phyloP scores from a whole-genome alignment of 345 rosid species.

The Leavenworthia alabamica region DNA sequence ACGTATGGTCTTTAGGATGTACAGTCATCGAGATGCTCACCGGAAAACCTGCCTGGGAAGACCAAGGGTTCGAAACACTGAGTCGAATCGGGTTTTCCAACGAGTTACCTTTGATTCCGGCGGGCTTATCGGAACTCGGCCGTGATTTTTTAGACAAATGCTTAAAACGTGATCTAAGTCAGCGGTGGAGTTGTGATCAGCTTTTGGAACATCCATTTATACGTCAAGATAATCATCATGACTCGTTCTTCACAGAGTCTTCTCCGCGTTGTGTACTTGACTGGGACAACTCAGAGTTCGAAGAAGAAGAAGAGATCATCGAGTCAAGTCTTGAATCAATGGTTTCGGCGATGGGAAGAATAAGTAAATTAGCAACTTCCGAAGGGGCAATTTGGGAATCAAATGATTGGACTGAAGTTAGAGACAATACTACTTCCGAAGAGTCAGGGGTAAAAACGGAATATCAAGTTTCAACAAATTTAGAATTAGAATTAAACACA shows the following conservation, averaged over 20 bases:
- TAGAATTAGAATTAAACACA: conserved; percentile 17
- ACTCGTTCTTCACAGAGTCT: conserved; percentile 24
- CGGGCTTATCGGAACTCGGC: conserved; percentile 41
- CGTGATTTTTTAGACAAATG: conserved; percentile 62
- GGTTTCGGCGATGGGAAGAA: conserved; percentile 29
- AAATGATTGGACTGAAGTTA: conserved; percentile 47
- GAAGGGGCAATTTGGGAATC: conserved; percentile 52
- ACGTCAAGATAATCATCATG: conserved; percentile 14
- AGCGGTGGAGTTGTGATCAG: conserved; percentile 72
- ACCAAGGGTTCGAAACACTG: conserved; percentile 46
- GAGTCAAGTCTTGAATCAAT: conserved; percentile 1
- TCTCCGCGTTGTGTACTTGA: conserved; percentile 78
- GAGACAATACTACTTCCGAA: conserved; percentile 13
- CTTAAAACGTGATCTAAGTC: conserved; percentile 40
- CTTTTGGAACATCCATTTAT: conserved; percentile 62
- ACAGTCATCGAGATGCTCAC: conserved; percentile 70
- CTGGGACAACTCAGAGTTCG: conserved; percentile 46
- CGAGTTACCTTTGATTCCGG: conserved; percentile 46
- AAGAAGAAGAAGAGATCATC: conserved; percentile 1
- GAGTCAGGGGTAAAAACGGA: conserved; percentile 25
- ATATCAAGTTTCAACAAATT: conserved; percentile 10
- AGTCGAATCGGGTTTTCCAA: conserved; percentile 48
- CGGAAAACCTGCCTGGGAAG: conserved; percentile 71
- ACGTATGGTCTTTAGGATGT: conserved; percentile 80
- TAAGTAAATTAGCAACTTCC: conserved; percentile 34